Evolutionary conservation across 2,329 filamentous ascomycete species (phyloP), one percentile per base, ranked within the genome.

Genomic region (Monilinia polystroma): DNA sequence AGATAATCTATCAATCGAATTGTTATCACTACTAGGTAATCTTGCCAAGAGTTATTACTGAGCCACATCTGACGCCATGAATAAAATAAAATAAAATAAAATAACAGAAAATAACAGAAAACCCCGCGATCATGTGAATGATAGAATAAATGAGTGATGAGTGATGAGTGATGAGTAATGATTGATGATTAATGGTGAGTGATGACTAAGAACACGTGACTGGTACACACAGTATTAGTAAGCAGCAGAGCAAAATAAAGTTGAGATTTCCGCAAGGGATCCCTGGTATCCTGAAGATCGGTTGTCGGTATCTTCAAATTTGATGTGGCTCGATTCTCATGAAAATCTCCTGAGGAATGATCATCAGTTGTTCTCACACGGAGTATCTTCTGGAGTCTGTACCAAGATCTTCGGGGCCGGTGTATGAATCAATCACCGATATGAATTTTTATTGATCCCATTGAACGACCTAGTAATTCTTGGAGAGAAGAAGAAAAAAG

Each of bases 1-100:
- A 6, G 32, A 35, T 5, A 35, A 35, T 8, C 32, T 6, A 35
- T 35, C 32, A 35, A 35, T 29, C 29, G 2, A 29, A 29, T 29
- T 29, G 29, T 29, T 29, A 29, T 35, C 6, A 35, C 32, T 35
- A 35, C 32, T 57, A n/a, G 29, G 43, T 41, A 41, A 26, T 10
- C n/a, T 57, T 23, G 55, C 20, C 41, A 32, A 56, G 38, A 35
- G 5, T 8, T 1, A n/a, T 57, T 18, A n/a, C 51, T 64, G 62
- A 64, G 62, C 62, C 62, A 64, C 62, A 64, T 45, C 62, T 56
- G 62, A 64, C 62, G 60, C 55, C 52, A 20, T 64, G 62, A 57
- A 26, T 8, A n/a, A 32, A 35, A 32, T 32, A 32, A 4, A 32
- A 23, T 23, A 23, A 23, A n/a, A n/a, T n/a, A n/a, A 1, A 23